Base-by-base conservation (phyloP, 169 alveolate species). In the Plasmodium reichenowi region DNA sequence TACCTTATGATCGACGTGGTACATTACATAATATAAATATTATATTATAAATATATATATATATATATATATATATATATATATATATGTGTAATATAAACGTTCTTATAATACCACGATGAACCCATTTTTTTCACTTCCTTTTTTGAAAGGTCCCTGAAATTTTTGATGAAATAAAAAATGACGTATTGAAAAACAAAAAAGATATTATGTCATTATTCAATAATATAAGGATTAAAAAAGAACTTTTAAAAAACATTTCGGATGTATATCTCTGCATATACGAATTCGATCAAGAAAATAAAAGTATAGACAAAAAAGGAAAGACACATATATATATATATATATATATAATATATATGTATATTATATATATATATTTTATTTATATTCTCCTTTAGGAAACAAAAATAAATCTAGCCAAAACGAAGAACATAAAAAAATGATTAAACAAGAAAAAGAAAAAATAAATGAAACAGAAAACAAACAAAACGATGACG, bases 1-100 rank as follows among this genome's bases (percentile, higher is more conserved):
- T 78, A 60, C 26, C 60, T 78, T 60, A 78, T 78, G 24, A 78
- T 78, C 47, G 89, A 78, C 62, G 63, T 78, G 89, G 89, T 78
- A 72, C 43, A 29, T 20, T 29, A n/a, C n/a, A n/a, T n/a, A n/a
- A n/a, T n/a, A n/a, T n/a, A n/a, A n/a, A n/a, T n/a, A n/a, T n/a
- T n/a, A n/a, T n/a, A n/a, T n/a, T n/a, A n/a, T n/a, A n/a, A n/a
- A 17, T 22, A 24, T 47, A 24, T 26, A 26, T 26, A 26, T 26
- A 26, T 26, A 1, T 50, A 50, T 12, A 50, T 50, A 50, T 9
- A 50, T 50, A 50, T 12, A 50, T 50, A 50, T 12, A 50, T 50
- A 50, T 12, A 50, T 50, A 50, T 9, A 50, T 26, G 2, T 24
- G 24, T 26, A 26, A n/a, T n/a, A n/a, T n/a, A n/a, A n/a, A n/a